Evolutionary conservation across 2,329 filamentous ascomycete species (phyloP), one percentile per base, ranked within the genome.

Genomic region (Colletotrichum sansevieriae): DNA sequence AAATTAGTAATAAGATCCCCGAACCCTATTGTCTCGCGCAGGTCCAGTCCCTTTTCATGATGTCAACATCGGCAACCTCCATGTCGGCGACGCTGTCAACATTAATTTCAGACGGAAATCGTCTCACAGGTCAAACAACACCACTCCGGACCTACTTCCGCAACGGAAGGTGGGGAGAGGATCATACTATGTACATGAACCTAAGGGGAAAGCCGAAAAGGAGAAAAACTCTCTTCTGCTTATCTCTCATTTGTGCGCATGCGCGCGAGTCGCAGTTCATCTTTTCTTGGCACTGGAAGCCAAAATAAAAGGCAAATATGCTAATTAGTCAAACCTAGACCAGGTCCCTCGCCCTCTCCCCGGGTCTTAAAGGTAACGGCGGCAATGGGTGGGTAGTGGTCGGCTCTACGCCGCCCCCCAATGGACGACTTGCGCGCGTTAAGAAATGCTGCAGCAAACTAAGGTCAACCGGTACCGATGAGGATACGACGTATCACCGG

Each of bases 181-280:
- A 39, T 39, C 37, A 13, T 15, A 18, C 18, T 18, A 18, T 18
- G 18, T 18, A 11, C 10, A 12, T 25, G 25, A 25, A 25, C 25
- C 11, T 13, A 39, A 39, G 15, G 29, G 57, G n/a, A 9, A 29
- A 9, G 33, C 25, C 9, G 33, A 22, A 29, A 49, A 39, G 33
- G 57, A 13, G 4, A 25, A 25, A 58, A 58, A 58, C 18, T 44
- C 39, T 58, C 20, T 58, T 22, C 35, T 43, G 54, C 54, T 15
- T 39, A 33, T 49, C 41, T 46, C 55, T 44, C 33, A 25, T 20
- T 33, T 18, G 55, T 25, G 55, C 20, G 59, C 44, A 18, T 18
- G 25, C 57, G 47, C 64, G 59, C 59, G 59, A 67, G 35, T 67
- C 52, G 52, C 35, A 13, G 65, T 67, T 58, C 52, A 52, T 67